Conservation (phyloP, 352 stramenopile genomes). For the Phytophthora pinifolia region DNA sequence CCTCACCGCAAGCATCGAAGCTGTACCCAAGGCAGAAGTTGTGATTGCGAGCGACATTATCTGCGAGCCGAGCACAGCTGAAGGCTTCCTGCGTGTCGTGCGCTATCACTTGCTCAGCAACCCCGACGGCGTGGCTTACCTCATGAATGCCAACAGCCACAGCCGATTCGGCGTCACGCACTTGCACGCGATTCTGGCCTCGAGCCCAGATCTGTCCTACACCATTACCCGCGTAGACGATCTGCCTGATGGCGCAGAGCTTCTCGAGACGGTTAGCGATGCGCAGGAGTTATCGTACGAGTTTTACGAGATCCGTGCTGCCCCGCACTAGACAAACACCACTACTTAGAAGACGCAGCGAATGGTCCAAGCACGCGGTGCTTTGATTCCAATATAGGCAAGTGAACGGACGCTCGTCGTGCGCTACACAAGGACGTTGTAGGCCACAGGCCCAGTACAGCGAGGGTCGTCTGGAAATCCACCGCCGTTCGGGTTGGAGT, state of each 20-base stretch:
- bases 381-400: not conserved
- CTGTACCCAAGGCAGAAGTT: slow-evolving; percentile 62
- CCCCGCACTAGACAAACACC: slow-evolving; percentile 11
- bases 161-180: slow-evolving; percentile 83
- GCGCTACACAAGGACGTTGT: slow-evolving; percentile 59
- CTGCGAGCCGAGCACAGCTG: slow-evolving; percentile 82
- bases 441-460: slow-evolving; percentile 60
- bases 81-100: slow-evolving; percentile 84
- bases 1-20: slow-evolving; percentile 59
- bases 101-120: slow-evolving; percentile 50
- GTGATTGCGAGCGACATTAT: slow-evolving; percentile 89
- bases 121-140: slow-evolving; percentile 61
- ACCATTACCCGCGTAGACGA: slow-evolving; percentile 68
- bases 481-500: slow-evolving; percentile 73
- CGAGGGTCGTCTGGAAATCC: slow-evolving; percentile 67
- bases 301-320: slow-evolving; percentile 80
- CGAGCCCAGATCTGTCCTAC: slow-evolving; percentile 60
- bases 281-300: slow-evolving; percentile 83
- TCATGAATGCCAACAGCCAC: slow-evolving; percentile 88
- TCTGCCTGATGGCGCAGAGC: slow-evolving; percentile 51
- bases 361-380: not conserved
- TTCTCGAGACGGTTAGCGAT: slow-evolving; percentile 79
- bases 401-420: not conserved
- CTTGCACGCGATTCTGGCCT: slow-evolving; percentile 61
- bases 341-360: slow-evolving; percentile 12